Base-by-base conservation (phyloP, 2,329 filamentous ascomycete species). In the Pseudodiploospora longispora region DNA sequence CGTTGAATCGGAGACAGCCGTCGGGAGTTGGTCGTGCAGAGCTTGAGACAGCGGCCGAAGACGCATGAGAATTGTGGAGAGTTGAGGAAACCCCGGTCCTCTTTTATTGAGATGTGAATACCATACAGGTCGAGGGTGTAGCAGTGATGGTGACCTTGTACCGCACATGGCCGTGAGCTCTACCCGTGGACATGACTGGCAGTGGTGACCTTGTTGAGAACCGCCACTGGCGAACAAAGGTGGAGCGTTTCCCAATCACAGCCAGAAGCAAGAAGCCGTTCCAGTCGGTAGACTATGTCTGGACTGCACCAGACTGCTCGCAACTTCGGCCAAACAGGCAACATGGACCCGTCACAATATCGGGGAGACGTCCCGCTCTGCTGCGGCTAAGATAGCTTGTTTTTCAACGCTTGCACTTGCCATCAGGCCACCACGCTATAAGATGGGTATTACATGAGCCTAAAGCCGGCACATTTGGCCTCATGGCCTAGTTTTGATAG, bases 1-100 rank as follows among this genome's bases (percentile, higher is more conserved):
- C 29, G 9, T 38, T 6, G n/a, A 27, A 29, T 29, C 27, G 12
- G 10, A 38, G 36, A 38, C 29, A 27, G 29, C 6, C 7, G 27
- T 27, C 36, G 27, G 36, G 36, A 27, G 36, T 38, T 9, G 36
- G 65, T 69, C 55, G 67, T 54, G 67, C 65, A 69, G 62, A 61
- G 55, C 54, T 62, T 66, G 64, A 70, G 67, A 68, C 66, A 68
- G 59, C 58, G 59, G 60, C 57, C 59, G 56, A 61, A 56, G 54
- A 54, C 57, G 58, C 59, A 59, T 61, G 55, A 54, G 55, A 58
- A 55, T 56, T 61, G 63, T 56, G 60, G 58, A 58, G 54, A 59
- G 55, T 50, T 57, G 52, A 56, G 51, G 58, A 55, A 57, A 55
- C 47, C 56, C 54, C 49, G 47, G 49, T 55, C 51, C 44, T 45